Base-by-base conservation (phyloP, 2,329 filamentous ascomycete species). In the Xylariomycetidae sp. region DNA sequence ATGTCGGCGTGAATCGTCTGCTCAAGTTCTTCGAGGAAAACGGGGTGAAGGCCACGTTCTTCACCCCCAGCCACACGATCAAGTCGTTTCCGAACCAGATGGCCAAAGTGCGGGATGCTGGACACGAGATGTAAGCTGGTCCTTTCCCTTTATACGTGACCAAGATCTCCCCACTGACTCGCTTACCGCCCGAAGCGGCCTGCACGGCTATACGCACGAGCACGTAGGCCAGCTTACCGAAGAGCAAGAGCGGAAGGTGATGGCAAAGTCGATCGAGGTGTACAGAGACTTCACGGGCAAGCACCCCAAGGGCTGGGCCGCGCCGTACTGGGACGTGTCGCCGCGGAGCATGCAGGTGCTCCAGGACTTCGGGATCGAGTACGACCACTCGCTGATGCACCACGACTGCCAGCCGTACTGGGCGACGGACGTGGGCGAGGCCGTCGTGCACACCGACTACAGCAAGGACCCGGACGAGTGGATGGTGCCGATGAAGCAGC, bases 191-290 rank as follows among this genome's bases (percentile, higher is more conserved):
- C 23, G 23, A 10, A 35, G 25, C 18, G 32, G 32, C 13, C 26
- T 35, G 5, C 32, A 35, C 19, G 32, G 32, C 4, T 35, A 35
- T 15, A 35, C 19, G 3, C 32, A 35, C 32, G 32, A 35, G 32
- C 3, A 18, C 22, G 20, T n/a, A 18, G 23, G 25, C 6, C 9
- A 4, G 5, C 32, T 35, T 8, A 29, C 19, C 7, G 20, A 24
- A n/a, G 25, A 35, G 14, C 32, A 35, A 16, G 19, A 26, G 15
- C n/a, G 23, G n/a, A 25, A 19, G 10, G 20, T 35, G 14, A 26
- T 30, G 15, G 32, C 27, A 18, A 35, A 35, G 32, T 26, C 32
- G 5, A 25, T 35, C 26, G 16, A 29, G 19, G 23, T 35, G 12
- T 19, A 35, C 15, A 29, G 13, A 15, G 32, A 29, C 6, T 35